phyloP scores from a whole-genome alignment of 805 yeast species.

The Kuraishia piskuri region DNA sequence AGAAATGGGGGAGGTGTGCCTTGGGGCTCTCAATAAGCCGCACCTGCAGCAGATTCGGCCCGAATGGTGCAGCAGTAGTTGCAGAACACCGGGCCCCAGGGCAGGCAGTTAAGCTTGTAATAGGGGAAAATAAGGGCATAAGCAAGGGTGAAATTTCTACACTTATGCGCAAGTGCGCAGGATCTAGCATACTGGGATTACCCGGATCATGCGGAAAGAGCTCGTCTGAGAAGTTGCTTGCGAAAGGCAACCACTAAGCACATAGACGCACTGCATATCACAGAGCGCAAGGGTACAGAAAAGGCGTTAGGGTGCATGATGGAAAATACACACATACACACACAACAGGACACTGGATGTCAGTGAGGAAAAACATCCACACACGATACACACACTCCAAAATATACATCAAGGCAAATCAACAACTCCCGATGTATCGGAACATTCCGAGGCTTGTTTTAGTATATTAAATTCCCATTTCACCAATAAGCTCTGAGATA shows the following conservation, averaged over 20 bases:
- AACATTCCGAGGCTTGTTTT: too few species aligned
- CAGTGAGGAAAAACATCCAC: neutral
- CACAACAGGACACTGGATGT: neutral
- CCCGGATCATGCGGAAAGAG: neutral
- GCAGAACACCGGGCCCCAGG: neutral
- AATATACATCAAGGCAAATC: too few species aligned
- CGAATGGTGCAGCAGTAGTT: neutral
- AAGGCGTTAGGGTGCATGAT: neutral
- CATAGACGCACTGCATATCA: neutral
- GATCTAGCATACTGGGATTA: neutral
- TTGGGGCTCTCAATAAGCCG: neutral
- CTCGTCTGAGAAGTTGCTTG: neutral
- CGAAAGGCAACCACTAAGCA: neutral
- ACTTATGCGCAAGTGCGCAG: neutral
- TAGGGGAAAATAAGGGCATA: neutral
- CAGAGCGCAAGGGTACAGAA: neutral
- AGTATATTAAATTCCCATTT: too few species aligned
- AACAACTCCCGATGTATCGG: too few species aligned
- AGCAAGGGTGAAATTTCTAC: neutral
- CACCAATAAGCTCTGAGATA: too few species aligned
- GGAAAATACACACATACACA: neutral
- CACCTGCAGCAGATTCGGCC: neutral
- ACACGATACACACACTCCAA: neutral
- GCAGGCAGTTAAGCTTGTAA: neutral
- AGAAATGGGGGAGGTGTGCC: too few species aligned